Evolutionary conservation across 2,329 filamentous ascomycete species (phyloP).

Genomic region (Coniochaeta sp.): DNA sequence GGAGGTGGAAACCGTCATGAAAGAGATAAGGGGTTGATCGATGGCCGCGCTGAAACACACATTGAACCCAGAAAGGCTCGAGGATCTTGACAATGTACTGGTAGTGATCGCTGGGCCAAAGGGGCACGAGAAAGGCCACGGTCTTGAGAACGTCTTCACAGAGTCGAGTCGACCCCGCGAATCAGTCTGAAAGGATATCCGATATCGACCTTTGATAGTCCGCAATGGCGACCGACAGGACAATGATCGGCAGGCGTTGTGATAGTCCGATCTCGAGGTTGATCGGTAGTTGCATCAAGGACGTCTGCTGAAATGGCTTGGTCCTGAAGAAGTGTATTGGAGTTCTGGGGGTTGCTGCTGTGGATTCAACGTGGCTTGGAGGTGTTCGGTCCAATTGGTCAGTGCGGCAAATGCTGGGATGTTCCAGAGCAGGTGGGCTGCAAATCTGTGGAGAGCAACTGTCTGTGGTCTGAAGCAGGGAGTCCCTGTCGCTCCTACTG

Average conservation of each 20-base stretch:
- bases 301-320: no score
- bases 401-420: not conserved
- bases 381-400: not conserved
- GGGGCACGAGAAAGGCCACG: not conserved
- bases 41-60: not conserved
- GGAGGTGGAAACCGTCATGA: not conserved
- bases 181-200: not conserved
- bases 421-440: conserved; percentile 1
- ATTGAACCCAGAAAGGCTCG: not conserved
- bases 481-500: not conserved
- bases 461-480: not conserved
- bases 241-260: not conserved
- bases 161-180: not conserved
- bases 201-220: not conserved
- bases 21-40: not conserved
- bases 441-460: conserved; percentile 1
- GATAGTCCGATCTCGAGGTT: not conserved
- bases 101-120: not conserved
- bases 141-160: not conserved
- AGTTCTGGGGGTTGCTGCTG: not conserved
- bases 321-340: no score
- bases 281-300: not conserved
- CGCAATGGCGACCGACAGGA: not conserved
- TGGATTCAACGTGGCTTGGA: not conserved
- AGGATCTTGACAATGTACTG: not conserved